Evolutionary conservation across 768 basidiomycete genomes (phyloP), one percentile per base, ranked within the genome.

Genomic region (Amanita pallidorosea): DNA sequence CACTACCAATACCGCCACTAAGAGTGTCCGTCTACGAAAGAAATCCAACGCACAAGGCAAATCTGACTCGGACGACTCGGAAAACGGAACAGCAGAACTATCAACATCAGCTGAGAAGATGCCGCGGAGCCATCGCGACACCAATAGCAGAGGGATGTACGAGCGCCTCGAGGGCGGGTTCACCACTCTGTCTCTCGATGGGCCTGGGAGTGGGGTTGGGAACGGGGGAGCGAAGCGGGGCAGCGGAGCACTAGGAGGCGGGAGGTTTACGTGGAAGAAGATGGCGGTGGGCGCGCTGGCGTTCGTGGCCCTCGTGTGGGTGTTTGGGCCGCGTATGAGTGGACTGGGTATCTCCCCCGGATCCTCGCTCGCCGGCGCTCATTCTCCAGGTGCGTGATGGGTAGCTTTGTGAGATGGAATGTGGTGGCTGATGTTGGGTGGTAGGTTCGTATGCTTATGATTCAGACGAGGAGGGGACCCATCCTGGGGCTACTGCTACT

Each of bases 241-340:
- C 29, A 11, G 29, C 9, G 29, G 29, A 11, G 29, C 1, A 12
- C 29, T 31, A 25, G 37, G n/a, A 22, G 58, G 54, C 36, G 63
- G 60, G 44, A 60, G 65, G 0, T 70, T 73, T 53, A 69, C 62
- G 17, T 88, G 85, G 85, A 86, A 79, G 63, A 84, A 78, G 67
- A 74, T 86, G 50, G 77, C 74, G 3, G 61, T 86, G 6, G 83
- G 71, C 3, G 81, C 79, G 47, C 71, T 63, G 2, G 62, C 78
- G 1, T 61, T 86, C 41, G 67, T 87, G 52, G 72, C 67, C 7
- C 60, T 85, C 40, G 76, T 88, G 23, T 89, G 79, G 73, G 66
- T 87, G 50, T 77, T 86, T 62, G 77, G 79, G 7, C 84, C 85
- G 6, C 55, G 75, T 48, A 63, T 55, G 27, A 47, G 33, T 23